Conservation (phyloP, 2,329 filamentous ascomycete species). For the Talaromyces sp. region DNA sequence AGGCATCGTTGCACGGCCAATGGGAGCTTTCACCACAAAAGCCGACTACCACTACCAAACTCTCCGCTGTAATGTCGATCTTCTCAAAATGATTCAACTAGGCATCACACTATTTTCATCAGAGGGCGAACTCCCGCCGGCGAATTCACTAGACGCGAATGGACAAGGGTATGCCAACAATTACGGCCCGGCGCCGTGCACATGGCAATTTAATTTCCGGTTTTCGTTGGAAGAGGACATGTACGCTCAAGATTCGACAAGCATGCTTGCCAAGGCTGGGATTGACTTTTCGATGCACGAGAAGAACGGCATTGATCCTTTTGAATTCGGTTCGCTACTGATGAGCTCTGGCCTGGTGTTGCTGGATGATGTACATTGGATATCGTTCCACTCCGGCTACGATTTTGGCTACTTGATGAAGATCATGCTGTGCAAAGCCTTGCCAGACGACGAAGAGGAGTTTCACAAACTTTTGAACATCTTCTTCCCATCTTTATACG, state of each 20-base stretch:
- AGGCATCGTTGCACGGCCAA: conserved; percentile 92
- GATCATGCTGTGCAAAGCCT: conserved; percentile 72
- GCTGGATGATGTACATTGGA: conserved; percentile 85
- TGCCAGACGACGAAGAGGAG: conserved; percentile 84
- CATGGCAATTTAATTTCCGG: conserved; percentile 99
- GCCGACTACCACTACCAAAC: conserved; percentile 99
- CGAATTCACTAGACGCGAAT: conserved; percentile 54
- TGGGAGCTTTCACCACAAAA: conserved; percentile 90
- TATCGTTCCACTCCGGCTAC: conserved; percentile 96
- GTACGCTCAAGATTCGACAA: conserved; percentile 94
- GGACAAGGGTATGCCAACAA: conserved; percentile 48
- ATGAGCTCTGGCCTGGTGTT: conserved; percentile 90
- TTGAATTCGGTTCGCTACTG: conserved; percentile 80
- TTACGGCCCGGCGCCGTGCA: conserved; percentile 66
- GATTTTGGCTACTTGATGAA: conserved; percentile 98
- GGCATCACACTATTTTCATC: conserved; percentile 90
- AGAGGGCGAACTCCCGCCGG: conserved; percentile 78
- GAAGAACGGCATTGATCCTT: conserved; percentile 82
- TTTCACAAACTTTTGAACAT: conserved; percentile 85
- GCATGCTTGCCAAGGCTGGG: conserved; percentile 83
- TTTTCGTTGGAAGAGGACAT: conserved; percentile 94
- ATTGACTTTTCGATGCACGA: conserved; percentile 84
- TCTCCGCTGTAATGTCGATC: conserved; percentile 90
- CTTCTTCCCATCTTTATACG: conserved; percentile 89
- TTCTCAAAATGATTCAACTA: conserved; percentile 95